Conservation (phyloP, 148 eudicot genomes). For the Heliosperma pusillum region DNA sequence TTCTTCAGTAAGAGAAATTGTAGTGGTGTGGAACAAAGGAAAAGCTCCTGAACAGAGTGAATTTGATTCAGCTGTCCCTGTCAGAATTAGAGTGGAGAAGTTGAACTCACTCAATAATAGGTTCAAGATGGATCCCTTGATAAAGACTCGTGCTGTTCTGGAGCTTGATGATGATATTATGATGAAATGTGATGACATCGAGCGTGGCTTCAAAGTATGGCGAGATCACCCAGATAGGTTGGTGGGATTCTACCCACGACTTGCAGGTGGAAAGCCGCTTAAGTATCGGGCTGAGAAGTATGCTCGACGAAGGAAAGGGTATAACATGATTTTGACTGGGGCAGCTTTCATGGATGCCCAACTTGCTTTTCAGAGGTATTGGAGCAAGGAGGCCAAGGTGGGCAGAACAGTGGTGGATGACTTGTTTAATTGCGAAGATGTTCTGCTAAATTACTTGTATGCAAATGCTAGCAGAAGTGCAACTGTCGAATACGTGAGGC, state of each 20-base stretch:
- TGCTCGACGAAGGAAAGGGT: constrained; percentile 68
- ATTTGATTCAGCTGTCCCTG: constrained; percentile 86
- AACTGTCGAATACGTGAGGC: constrained; percentile 76
- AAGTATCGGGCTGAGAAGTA: constrained; percentile 75
- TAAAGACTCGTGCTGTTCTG: constrained; percentile 73
- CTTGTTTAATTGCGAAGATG: constrained; percentile 85
- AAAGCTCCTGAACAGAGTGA: constrained; percentile 51
- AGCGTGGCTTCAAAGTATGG: constrained; percentile 91
- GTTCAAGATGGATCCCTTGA: constrained; percentile 60
- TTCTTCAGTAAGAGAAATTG: constrained; percentile 87
- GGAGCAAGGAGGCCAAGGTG: constrained; percentile 64
- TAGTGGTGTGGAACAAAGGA: constrained; percentile 95
- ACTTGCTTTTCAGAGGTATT: constrained; percentile 64
- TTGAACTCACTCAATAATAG: constrained; percentile 85
- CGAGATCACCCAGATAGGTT: constrained; percentile 77
- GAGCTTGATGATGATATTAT: constrained; percentile 97
- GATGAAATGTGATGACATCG: constrained; percentile 88
- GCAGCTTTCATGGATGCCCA: constrained; percentile 77
- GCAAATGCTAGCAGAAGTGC: constrained; percentile 60
- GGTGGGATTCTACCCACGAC: constrained; percentile 91
- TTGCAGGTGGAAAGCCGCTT: constrained; percentile 43
- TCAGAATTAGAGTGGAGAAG: constrained; percentile 73
- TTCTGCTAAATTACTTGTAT: constrained; percentile 84
- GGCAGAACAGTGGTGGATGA: constrained; percentile 72
- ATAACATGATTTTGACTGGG: constrained; percentile 89